These are phyloP conservation scores for Heterobasidion annosum DNA, from an alignment of 1,284 basidiomycete genomes.

Conservation along the genomic window DNA sequence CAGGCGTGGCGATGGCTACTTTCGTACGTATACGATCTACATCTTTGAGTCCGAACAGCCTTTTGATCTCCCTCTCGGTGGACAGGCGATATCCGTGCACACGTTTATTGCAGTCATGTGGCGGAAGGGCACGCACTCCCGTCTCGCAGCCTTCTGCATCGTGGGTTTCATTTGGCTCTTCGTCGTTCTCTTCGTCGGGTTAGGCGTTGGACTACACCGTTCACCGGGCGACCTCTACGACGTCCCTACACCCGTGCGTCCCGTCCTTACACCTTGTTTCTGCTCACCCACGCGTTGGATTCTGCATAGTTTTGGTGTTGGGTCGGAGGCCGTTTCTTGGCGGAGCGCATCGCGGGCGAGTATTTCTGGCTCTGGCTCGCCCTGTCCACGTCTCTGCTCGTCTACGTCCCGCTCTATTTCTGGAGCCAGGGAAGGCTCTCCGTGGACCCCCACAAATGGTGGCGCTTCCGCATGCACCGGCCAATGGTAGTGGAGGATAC, in stretches of 20 bases:
- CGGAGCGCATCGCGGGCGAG: constrained; percentile 35
- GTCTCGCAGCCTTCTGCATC: constrained; percentile 9
- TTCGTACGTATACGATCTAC: constrained; percentile 11
- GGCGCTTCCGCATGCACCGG: background rate
- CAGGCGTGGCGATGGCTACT: constrained; percentile 8
- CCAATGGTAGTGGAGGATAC: background rate
- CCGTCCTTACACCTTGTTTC: background rate
- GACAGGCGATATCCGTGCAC: constrained; percentile 14
- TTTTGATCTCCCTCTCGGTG: background rate
- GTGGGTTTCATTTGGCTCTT: constrained; percentile 11
- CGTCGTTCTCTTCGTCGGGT: constrained; percentile 9
- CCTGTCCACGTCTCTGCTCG: constrained; percentile 25
- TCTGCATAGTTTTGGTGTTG: constrained; percentile 33
- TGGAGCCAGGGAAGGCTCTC: constrained; percentile 21
- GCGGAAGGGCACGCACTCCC: constrained; percentile 8
- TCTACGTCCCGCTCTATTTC: constrained; percentile 30
- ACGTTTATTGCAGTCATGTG: constrained; percentile 14
- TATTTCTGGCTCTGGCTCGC: constrained; percentile 43
- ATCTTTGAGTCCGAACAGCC: background rate
- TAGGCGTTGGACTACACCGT: constrained; percentile 11
- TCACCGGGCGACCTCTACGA: constrained; percentile 11
- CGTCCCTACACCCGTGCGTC: constrained; percentile 12
- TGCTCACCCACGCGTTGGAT: background rate
- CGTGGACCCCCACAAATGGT: constrained; percentile 9
- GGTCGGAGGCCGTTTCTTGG: constrained; percentile 26